Evolutionary conservation across 2,329 filamentous ascomycete genomes (phyloP).

Genomic region (Aureobasidium sp.): DNA sequence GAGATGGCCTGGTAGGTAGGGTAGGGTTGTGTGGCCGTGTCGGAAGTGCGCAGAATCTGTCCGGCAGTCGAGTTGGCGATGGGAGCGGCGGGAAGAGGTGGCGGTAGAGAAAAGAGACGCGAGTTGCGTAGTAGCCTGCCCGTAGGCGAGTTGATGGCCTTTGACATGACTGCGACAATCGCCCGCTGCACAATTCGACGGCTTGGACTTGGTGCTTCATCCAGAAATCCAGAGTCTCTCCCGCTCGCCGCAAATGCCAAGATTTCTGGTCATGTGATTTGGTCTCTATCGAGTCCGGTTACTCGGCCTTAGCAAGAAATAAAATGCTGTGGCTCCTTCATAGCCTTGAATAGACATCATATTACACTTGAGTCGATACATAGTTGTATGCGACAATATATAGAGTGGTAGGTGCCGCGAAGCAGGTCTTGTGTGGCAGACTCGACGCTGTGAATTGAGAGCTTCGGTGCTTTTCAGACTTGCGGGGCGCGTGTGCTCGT

Average conservation of each 20-base stretch:
- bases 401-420: not conserved
- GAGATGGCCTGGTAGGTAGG: conserved; percentile 80
- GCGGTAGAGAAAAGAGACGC: conserved; percentile 81
- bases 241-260: conserved; percentile 12
- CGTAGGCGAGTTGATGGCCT: conserved; percentile 47
- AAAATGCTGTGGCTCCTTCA: too few relatives aligned
- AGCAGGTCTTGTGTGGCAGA: not conserved
- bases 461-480: not conserved
- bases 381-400: too few relatives aligned
- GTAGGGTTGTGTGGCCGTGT: conserved; percentile 65
- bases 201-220: not conserved
- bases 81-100: conserved; percentile 59
- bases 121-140: conserved; percentile 73
- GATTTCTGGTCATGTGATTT: not conserved
- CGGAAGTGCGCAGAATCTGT: conserved; percentile 49
- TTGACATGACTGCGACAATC: conserved; percentile 26
- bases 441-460: not conserved
- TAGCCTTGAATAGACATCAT: too few relatives aligned
- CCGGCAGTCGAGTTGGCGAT: conserved; percentile 39
- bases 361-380: too few relatives aligned
- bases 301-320: not conserved
- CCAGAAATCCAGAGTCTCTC: not conserved
- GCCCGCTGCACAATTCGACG: not conserved
- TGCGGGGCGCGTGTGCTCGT: conserved; percentile 6
- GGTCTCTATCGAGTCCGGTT: not conserved